Evolutionary conservation across 768 basidiomycete species (phyloP), one percentile per base, ranked within the genome.

Genomic region (Tulasnella sp.): DNA sequence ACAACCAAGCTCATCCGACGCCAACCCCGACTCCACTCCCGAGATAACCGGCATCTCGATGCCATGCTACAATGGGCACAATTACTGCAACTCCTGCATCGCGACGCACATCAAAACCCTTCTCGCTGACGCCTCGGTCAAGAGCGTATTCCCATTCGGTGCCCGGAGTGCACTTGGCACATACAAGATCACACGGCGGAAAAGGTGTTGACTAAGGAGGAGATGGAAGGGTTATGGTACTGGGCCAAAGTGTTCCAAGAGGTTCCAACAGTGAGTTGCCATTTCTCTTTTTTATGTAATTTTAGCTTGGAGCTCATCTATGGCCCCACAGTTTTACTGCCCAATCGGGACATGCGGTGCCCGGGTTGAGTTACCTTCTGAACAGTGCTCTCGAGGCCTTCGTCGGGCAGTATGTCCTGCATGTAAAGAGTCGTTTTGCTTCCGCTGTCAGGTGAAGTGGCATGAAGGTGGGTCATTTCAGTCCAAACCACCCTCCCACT

Each of bases 151-250:
- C 75, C 75, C 32, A 76, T 76, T 6, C 51, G 55, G 42, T 76
- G 75, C 67, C 75, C 75, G 3, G 75, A 67, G 67, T 76, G 75
- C 42, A 26, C 51, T 29, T 76, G 75, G 75, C 35, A 4, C 18
- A 76, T 76, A n/a, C 29, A 37, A 26, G 75, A 76, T 37, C 18
- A 76, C 18, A 69, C 61, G 35, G 75, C 75, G n/a, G 32, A 61
- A 37, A 26, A 39, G 39, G 39, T 61, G 13, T 76, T 76, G 51
- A 69, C n/a, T n/a, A 44, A 29, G 26, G 23, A n/a, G n/a, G 57
- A 61, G 57, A 13, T 61, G n/a, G 57, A 61, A 61, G 57, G 57
- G 13, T 5, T 61, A 15, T 61, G 57, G 57, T 61, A 26, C n/a
- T 61, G 57, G 57, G 57, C n/a, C 15, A 61, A 61, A 61, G 57